Conservation (phyloP, 768 basidiomycete species). For the Antrodiella citrinella region DNA sequence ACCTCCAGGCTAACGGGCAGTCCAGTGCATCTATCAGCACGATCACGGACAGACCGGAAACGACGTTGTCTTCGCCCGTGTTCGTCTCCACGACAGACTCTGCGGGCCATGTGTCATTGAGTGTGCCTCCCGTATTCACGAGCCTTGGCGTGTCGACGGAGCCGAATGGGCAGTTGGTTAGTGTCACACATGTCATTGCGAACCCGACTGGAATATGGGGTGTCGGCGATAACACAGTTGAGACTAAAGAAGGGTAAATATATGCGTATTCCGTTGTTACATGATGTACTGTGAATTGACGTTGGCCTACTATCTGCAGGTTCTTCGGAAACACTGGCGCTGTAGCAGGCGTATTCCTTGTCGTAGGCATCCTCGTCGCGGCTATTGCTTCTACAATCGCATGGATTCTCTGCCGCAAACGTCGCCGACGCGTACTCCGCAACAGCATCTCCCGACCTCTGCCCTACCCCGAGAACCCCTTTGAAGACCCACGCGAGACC, state of each 20-base stretch:
- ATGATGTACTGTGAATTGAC: not conserved
- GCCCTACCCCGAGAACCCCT: constrained; percentile 25
- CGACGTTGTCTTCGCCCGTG: constrained; percentile 37
- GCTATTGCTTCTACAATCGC: constrained; percentile 37
- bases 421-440: constrained; percentile 22
- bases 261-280: not conserved
- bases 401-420: constrained; percentile 35
- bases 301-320: constrained; percentile 20
- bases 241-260: constrained; percentile 14
- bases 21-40: constrained; percentile 23
- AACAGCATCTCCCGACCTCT: constrained; percentile 16
- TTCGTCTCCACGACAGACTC: constrained; percentile 32
- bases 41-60: constrained; percentile 30
- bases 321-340: constrained; percentile 64
- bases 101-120: constrained; percentile 30
- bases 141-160: constrained; percentile 37
- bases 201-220: constrained; percentile 34
- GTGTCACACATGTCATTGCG: constrained; percentile 45
- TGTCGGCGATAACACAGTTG: constrained; percentile 9
- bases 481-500: constrained; percentile 24
- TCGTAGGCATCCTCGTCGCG: constrained; percentile 48
- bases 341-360: constrained; percentile 68
- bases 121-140: constrained; percentile 40
- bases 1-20: not conserved
- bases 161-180: constrained; percentile 35